Percentiles rank a stretch among this genome's conserved stretches.
Evolutionary conservation across 2,329 filamentous ascomycete species (phyloP).

Genomic region (Talaromyces sp.): DNA sequence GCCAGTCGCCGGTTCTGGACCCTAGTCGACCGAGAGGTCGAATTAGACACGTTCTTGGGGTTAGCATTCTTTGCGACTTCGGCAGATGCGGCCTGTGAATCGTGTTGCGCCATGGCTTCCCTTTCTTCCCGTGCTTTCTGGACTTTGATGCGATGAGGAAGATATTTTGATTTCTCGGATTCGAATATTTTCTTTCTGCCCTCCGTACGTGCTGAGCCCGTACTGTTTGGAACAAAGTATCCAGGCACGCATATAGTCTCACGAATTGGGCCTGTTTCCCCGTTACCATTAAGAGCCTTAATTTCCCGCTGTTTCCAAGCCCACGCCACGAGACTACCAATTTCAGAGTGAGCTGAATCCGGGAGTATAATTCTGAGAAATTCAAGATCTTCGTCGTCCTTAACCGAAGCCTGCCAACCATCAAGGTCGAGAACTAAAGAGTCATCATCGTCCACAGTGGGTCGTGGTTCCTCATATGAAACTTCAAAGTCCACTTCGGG

Average conservation of each 20-base stretch:
- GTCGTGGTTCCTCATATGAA: constrained; percentile 53
- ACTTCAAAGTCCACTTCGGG: constrained; percentile 56
- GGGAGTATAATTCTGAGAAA: constrained; percentile 51
- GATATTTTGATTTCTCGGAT: constrained; percentile 95
- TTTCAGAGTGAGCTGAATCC: constrained; percentile 40
- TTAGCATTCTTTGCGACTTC: constrained; percentile 68
- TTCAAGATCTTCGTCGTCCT: constrained; percentile 62
- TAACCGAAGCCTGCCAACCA: constrained; percentile 63
- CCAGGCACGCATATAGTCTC: constrained; percentile 54
- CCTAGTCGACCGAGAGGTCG: constrained; percentile 86
- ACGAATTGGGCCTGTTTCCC: constrained; percentile 49
- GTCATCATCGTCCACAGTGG: constrained; percentile 63
- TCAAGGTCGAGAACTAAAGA: constrained; percentile 62
- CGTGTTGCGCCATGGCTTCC: constrained; percentile 64
- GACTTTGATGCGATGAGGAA: constrained; percentile 95
- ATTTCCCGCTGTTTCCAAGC: constrained; percentile 68
- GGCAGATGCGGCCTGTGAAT: constrained; percentile 59
- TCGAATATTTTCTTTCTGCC: constrained; percentile 94
- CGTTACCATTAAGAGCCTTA: constrained; percentile 61
- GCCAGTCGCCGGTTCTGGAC: constrained; percentile 93
- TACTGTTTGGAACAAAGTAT: constrained; percentile 78
- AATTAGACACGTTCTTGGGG: constrained; percentile 76
- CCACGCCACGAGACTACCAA: constrained; percentile 59
- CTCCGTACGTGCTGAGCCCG: constrained; percentile 85
- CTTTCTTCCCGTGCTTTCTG: constrained; percentile 86